A percentile compares a stretch with the other conserved stretches of the same genome.
Conservation (phyloP, 805 yeast species). For the Cyberlindnera subsufficiens region DNA sequence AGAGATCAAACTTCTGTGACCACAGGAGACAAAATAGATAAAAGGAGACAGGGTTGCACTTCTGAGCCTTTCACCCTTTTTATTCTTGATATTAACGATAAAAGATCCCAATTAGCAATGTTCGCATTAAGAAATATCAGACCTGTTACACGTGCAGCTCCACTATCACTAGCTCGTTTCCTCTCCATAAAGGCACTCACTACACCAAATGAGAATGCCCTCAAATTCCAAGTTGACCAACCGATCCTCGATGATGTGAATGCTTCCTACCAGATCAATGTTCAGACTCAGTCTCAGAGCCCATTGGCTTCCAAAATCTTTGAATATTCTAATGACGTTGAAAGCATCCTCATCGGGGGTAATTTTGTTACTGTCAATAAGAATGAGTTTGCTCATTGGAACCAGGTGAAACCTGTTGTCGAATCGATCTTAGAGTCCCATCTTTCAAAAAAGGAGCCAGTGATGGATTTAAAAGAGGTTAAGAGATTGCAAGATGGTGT, state of each 20-base stretch:
- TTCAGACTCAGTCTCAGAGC: slow-evolving; percentile 34
- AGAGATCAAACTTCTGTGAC: background rate
- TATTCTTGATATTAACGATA: no score
- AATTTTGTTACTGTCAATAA: slow-evolving; percentile 70
- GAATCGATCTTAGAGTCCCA: slow-evolving; percentile 38
- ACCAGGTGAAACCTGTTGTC: slow-evolving; percentile 61
- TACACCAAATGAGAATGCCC: slow-evolving; percentile 74
- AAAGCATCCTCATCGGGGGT: slow-evolving; percentile 67
- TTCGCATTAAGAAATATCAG: background rate
- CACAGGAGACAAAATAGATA: background rate
- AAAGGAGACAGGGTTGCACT: background rate
- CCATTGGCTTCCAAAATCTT: slow-evolving; percentile 60
- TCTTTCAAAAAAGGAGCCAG: slow-evolving; percentile 27
- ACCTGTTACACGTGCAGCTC: slow-evolving; percentile 4
- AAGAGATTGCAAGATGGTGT: slow-evolving; percentile 4
- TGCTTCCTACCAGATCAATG: slow-evolving; percentile 18
- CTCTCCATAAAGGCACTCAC: slow-evolving; percentile 39
- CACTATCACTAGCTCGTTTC: slow-evolving; percentile 6
- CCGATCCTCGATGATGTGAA: slow-evolving; percentile 25
- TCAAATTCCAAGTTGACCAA: slow-evolving; percentile 47
- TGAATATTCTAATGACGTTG: slow-evolving; percentile 50
- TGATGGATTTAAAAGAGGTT: slow-evolving; percentile 14
- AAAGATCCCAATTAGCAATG: background rate
- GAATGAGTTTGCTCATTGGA: slow-evolving; percentile 63
- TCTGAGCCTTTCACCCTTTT: background rate